A percentile compares a stretch with the other conserved stretches of the same genome.
These are phyloP conservation scores for Paecilomyces fulvus DNA, from an alignment of 2,329 filamentous ascomycete genomes.

Conservation along the genomic window DNA sequence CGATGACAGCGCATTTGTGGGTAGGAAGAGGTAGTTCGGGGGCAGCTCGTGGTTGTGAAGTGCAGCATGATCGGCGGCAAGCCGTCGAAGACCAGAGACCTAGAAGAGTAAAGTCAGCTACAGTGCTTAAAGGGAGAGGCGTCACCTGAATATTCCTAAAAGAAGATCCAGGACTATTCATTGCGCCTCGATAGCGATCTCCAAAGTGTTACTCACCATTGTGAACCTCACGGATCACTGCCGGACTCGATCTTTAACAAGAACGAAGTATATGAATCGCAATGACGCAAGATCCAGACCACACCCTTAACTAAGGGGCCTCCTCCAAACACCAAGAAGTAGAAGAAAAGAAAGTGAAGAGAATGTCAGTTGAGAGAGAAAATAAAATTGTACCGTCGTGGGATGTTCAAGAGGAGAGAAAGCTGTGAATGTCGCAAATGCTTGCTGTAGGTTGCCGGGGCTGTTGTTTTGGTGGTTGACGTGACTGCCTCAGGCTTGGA, in stretches of 20 bases:
- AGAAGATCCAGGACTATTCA: neutral
- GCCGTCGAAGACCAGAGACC: slow-evolving; percentile 43
- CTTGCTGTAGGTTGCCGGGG: neutral
- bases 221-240: neutral
- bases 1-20: slow-evolving; percentile 25
- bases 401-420: neutral
- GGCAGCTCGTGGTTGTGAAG: slow-evolving; percentile 49
- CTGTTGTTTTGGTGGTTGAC: neutral
- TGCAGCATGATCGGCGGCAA: slow-evolving; percentile 51
- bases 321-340: neutral
- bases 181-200: neutral
- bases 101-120: slow-evolving; percentile 7
- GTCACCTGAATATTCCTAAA: neutral
- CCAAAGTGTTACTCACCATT: neutral
- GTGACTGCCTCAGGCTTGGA: neutral
- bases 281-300: neutral
- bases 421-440: neutral
- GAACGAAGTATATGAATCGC: neutral
- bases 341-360: neutral
- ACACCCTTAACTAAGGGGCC: neutral
- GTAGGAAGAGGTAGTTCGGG: slow-evolving; percentile 53
- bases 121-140: neutral
- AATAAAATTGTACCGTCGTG: neutral
- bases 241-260: neutral
- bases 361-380: neutral